A percentile compares a stretch with the other conserved stretches of the same genome.
These are phyloP conservation scores for Wickerhamiella qilinensis DNA, from an alignment of 805 yeast species.

Conservation along the genomic window DNA sequence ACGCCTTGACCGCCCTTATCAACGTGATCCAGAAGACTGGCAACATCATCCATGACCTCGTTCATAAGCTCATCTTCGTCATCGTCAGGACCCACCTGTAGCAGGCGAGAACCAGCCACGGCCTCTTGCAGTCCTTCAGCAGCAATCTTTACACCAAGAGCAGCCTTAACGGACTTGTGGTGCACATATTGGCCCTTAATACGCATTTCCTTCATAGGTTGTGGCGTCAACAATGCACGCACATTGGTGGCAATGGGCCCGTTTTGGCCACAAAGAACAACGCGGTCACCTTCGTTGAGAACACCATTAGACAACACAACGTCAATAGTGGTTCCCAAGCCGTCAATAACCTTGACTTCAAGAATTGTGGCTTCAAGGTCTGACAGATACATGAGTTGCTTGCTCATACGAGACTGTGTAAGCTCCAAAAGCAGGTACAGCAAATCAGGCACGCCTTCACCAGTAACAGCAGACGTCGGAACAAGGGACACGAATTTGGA, in stretches of 20 bases:
- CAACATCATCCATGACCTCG: conserved; percentile 96
- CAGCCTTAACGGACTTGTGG: conserved; percentile 96
- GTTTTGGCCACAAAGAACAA: conserved; percentile 92
- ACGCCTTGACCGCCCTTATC: conserved; percentile 95
- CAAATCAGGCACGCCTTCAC: conserved; percentile 99
- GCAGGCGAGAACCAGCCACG: conserved; percentile 92
- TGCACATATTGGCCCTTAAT: conserved; percentile 93
- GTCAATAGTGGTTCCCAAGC: conserved; percentile 97
- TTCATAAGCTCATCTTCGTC: conserved; percentile 97
- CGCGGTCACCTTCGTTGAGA: conserved; percentile 83
- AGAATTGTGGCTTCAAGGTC: conserved; percentile 91
- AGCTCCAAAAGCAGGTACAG: conserved; percentile 87
- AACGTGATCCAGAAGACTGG: conserved; percentile 85
- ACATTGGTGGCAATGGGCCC: conserved; percentile 96
- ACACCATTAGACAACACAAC: conserved; percentile 96
- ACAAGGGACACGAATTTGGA: conserved; percentile 89
- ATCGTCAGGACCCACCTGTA: conserved; percentile 92
- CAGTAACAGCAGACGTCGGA: conserved; percentile 97
- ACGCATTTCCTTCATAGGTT: conserved; percentile 90
- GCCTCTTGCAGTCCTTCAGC: conserved; percentile 97
- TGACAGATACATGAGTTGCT: conserved; percentile 90
- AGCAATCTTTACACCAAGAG: conserved; percentile 95
- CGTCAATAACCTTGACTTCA: conserved; percentile 96
- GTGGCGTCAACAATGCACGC: conserved; percentile 93
- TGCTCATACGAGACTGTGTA: conserved; percentile 97